These are phyloP conservation scores for Graphilbum fragrans DNA, from an alignment of 2,329 filamentous ascomycete species.

Conservation along the genomic window DNA sequence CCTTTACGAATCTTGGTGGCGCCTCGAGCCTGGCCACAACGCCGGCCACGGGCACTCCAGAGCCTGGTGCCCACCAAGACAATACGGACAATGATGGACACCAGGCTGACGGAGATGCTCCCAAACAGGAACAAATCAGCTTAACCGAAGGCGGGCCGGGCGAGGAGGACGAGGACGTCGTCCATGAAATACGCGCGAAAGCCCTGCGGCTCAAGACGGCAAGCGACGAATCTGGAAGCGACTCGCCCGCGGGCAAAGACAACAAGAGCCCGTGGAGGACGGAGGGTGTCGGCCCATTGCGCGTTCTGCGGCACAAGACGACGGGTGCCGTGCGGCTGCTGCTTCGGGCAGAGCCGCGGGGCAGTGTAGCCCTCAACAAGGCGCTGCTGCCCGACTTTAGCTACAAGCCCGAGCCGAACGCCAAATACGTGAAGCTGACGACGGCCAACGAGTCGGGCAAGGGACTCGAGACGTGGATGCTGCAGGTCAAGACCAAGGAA, in stretches of 20 bases:
- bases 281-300: conserved; percentile 59
- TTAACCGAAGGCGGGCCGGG: conserved; percentile 54
- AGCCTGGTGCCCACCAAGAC: conserved; percentile 36
- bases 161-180: conserved; percentile 59
- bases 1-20: conserved; percentile 39
- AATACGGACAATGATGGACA: conserved; percentile 25
- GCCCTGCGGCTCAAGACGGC: conserved; percentile 47
- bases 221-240: conserved; percentile 29
- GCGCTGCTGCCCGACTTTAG: conserved; percentile 45
- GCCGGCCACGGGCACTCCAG: conserved; percentile 45
- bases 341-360: conserved; percentile 62
- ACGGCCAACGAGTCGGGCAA: conserved; percentile 45
- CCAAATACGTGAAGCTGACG: conserved; percentile 48
- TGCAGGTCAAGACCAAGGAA: conserved; percentile 56
- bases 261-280: conserved; percentile 51
- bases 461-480: conserved; percentile 55
- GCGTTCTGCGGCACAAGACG: conserved; percentile 61
- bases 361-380: conserved; percentile 63
- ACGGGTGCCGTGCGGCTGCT: conserved; percentile 57
- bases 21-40: conserved; percentile 50
- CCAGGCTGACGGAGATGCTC: conserved; percentile 40
- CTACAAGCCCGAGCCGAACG: conserved; percentile 44
- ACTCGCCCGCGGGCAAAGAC: conserved; percentile 25
- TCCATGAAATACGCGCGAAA: conserved; percentile 62
- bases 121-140: conserved; percentile 57